Base-by-base conservation (phyloP, 257 asterid genomes). In the Euphrasia confusa region DNA sequence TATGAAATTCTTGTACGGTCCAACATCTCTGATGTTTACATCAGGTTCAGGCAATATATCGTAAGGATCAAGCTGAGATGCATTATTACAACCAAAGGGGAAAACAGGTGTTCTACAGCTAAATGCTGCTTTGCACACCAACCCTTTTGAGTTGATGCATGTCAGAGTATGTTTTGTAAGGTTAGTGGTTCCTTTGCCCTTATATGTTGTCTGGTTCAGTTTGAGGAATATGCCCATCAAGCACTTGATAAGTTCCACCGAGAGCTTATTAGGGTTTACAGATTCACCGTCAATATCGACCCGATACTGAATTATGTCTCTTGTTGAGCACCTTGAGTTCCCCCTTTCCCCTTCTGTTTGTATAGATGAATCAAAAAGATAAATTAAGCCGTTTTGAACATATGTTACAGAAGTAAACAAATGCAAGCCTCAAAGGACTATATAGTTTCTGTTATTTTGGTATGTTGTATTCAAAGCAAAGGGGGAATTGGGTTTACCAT, bases 1-100 rank as follows among this genome's bases (percentile, higher is more conserved):
- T 54, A 84, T 74, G 74, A 81, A 89, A 69, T 84, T 77, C 74
- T 84, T 89, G 75, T 92, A 89, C 0, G 97, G 81, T 65, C 97
- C 98, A 30, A 84, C 65, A 52, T 92, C 95, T 75, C 89, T 70
- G 32, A 81, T 58, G 57, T 60, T 73, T 61, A 74, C 74, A 69
- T 89, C 93, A 18, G 72, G 66, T 67, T 85, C 94, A 21, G 79
- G 79, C 72, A 82, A 66, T 66, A 88, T 81, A 37, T 81, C 79
- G 21, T 86, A 88, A 52, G 98, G 98, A 70, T 88, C 98, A 28
- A 81, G 72, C 35, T 79, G 75, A 32, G 81, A 75, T 12, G 77
- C 71, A 48, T 35, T 71, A 48, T 35, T 70, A 24, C 77, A 75
- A 32, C 67, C 74, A 78, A 71, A 73, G 14, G 87, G 80, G 54